These are phyloP conservation scores for Fusarium compactum DNA, from an alignment of 2,329 filamentous ascomycete species.

Conservation along the genomic window DNA sequence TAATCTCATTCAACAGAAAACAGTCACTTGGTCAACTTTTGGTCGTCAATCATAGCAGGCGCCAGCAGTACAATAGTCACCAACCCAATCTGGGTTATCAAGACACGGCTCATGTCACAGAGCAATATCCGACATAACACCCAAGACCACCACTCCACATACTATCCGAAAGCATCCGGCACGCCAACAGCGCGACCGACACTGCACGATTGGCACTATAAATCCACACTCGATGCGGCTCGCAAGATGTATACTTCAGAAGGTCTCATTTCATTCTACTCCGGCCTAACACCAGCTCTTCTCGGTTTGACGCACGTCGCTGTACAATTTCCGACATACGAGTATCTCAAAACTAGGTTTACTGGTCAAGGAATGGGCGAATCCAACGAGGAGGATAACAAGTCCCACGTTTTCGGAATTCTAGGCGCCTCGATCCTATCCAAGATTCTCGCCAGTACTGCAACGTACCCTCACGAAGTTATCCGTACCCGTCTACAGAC, in stretches of 20 bases:
- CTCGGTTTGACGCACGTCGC: constrained; percentile 94
- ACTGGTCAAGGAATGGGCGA: constrained; percentile 90
- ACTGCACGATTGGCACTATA: constrained; percentile 90
- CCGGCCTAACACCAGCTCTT: constrained; percentile 90
- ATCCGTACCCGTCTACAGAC: constrained; percentile 94
- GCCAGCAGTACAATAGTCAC: constrained; percentile 93
- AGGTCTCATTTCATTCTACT: constrained; percentile 92
- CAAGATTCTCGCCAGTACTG: constrained; percentile 93
- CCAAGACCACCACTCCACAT: constrained; percentile 58
- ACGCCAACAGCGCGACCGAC: constrained; percentile 67
- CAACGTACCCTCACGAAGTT: constrained; percentile 97
- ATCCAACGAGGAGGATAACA: constrained; percentile 54
- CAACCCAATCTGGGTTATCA: constrained; percentile 99
- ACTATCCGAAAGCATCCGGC: constrained; percentile 61
- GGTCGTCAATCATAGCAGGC: constrained; percentile 90
- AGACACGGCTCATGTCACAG: constrained; percentile 97
- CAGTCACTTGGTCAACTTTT: constrained; percentile 82
- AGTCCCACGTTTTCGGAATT: constrained; percentile 83
- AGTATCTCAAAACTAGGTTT: constrained; percentile 90
- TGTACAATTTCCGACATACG: constrained; percentile 96
- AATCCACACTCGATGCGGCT: constrained; percentile 88
- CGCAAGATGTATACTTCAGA: constrained; percentile 96
- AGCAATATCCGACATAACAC: constrained; percentile 61
- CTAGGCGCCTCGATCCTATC: constrained; percentile 90
- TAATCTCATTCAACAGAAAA: constrained; percentile 66